Conservation (phyloP, 768 basidiomycete genomes). For the Hypholoma sublateritium region DNA sequence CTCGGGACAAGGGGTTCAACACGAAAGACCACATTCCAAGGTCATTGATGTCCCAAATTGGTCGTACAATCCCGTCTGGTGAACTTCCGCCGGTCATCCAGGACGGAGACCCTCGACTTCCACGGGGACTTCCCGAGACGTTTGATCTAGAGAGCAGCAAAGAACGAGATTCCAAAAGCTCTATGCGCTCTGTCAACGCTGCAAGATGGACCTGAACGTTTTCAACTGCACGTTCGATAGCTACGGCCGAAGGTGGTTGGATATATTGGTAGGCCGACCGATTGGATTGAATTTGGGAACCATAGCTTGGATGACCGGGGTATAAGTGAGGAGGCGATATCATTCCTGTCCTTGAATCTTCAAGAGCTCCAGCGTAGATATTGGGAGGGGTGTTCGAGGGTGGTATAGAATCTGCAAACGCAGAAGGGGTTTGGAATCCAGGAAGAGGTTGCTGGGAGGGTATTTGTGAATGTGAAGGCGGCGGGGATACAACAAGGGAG, state of each 20-base stretch:
- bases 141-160: conserved; percentile 40
- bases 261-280: conserved; percentile 34
- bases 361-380: conserved; percentile 38
- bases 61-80: conserved; percentile 32
- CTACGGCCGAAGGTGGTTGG: conserved; percentile 47
- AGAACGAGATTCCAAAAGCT: conserved; percentile 55
- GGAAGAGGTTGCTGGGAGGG: conserved; percentile 75
- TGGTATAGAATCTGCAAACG: conserved; percentile 53
- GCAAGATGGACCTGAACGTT: conserved; percentile 80
- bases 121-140: conserved; percentile 35
- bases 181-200: conserved; percentile 81
- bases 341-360: conserved; percentile 36
- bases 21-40: conserved; percentile 83
- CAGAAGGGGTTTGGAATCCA: conserved; percentile 69
- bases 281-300: conserved; percentile 30
- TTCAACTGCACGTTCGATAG: conserved; percentile 77
- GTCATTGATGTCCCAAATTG: conserved; percentile 73
- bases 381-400: conserved; percentile 37
- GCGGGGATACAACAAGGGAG: conserved; percentile 58
- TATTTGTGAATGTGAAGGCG: conserved; percentile 42
- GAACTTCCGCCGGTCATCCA: conserved; percentile 40
- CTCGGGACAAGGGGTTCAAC: conserved; percentile 60
- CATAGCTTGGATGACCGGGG: conserved; percentile 34
- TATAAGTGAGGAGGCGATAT: conserved; percentile 38
- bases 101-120: conserved; percentile 37